A percentile compares a stretch with the other conserved stretches of the same genome.
Conservation (phyloP, 108 stramenopile genomes). For the Asterionellopsis glacialis region DNA sequence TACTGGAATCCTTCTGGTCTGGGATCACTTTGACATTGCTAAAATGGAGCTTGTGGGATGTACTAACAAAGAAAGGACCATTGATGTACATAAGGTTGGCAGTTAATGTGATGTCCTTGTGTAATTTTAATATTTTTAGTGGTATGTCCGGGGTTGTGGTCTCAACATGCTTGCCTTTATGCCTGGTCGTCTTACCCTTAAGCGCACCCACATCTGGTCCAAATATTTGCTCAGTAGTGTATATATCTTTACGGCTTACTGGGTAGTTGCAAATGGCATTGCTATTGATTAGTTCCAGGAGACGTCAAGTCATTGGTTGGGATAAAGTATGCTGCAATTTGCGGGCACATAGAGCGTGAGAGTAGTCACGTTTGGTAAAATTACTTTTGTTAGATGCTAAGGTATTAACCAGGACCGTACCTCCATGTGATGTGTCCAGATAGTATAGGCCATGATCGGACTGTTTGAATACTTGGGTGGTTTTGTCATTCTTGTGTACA, state of each 20-base stretch:
- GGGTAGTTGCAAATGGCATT: slow-evolving; percentile 26
- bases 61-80: no score
- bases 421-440: no score
- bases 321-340: slow-evolving; percentile 4
- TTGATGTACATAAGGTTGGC: no score
- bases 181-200: slow-evolving; percentile 13
- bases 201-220: slow-evolving; percentile 17
- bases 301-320: background rate
- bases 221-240: slow-evolving; percentile 15
- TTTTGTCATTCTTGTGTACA: slow-evolving; percentile 5
- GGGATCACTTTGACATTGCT: no score
- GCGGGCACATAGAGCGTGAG: slow-evolving; percentile 5
- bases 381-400: slow-evolving; percentile 2
- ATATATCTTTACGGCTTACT: slow-evolving; percentile 7
- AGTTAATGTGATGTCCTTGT: no score
- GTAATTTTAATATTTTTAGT: no score
- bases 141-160: no score
- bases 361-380: slow-evolving; percentile 3
- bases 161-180: background rate
- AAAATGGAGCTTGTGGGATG: no score
- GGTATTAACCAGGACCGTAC: slow-evolving; percentile 6
- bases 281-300: slow-evolving; percentile 12
- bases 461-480: no score
- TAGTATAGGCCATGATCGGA: no score
- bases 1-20: no score